phyloP scores from a whole-genome alignment of 2,329 filamentous ascomycete genomes.

The Fonsecaea nubica region DNA sequence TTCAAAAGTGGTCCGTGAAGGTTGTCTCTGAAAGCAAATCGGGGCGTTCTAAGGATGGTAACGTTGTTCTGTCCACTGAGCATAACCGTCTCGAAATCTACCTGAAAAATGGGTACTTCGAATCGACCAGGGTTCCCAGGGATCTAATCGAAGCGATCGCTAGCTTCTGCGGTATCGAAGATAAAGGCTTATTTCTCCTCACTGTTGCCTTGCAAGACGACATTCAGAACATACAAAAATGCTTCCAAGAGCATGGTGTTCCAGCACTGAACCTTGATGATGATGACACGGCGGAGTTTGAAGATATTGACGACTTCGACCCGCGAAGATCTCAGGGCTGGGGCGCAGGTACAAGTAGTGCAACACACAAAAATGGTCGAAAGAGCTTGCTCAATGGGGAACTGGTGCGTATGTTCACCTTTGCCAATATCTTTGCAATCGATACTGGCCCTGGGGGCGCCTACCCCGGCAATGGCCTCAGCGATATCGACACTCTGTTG shows the following conservation, averaged over 20 bases:
- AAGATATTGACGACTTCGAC: slow-evolving; percentile 18
- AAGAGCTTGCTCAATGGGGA: slow-evolving; percentile 1
- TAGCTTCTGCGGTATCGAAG: slow-evolving; percentile 16
- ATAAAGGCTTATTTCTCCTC: slow-evolving; percentile 11
- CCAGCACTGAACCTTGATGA: slow-evolving; percentile 13
- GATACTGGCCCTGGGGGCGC: background rate
- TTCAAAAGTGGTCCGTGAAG: slow-evolving; percentile 17
- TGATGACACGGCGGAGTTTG: slow-evolving; percentile 8
- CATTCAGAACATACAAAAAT: slow-evolving; percentile 10
- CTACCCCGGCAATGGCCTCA: background rate
- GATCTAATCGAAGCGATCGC: slow-evolving; percentile 20
- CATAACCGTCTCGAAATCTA: slow-evolving; percentile 16
- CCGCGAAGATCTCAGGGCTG: slow-evolving; percentile 1
- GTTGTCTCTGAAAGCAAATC: background rate
- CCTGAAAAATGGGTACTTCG: slow-evolving; percentile 14
- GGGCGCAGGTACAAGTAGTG: background rate
- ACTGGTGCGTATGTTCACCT: slow-evolving; percentile 9
- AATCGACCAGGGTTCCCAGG: slow-evolving; percentile 8
- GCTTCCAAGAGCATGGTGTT: slow-evolving; percentile 18
- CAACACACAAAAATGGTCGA: background rate
- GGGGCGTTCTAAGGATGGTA: slow-evolving; percentile 16
- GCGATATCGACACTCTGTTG: background rate
- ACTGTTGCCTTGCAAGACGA: slow-evolving; percentile 13
- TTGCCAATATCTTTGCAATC: background rate
- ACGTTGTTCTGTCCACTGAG: slow-evolving; percentile 14